Evolutionary conservation across 2,329 filamentous ascomycete genomes (phyloP).

Genomic region (Venturia oleaginea): DNA sequence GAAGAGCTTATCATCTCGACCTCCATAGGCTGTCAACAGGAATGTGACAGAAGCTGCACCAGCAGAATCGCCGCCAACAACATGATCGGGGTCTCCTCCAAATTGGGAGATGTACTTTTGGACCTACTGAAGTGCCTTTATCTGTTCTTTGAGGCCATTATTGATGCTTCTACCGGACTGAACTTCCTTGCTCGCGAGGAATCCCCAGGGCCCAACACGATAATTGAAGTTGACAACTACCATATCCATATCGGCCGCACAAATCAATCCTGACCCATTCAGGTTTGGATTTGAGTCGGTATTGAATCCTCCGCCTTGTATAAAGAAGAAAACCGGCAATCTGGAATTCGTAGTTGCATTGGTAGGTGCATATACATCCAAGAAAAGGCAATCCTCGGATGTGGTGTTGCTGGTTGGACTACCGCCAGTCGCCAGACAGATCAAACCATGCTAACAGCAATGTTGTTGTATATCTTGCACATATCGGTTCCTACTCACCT

Average conservation of each 20-base stretch:
- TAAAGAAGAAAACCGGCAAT: conserved; percentile 56
- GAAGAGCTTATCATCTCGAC: conserved; percentile 39
- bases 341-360: conserved; percentile 32
- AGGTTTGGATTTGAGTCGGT: background rate
- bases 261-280: conserved; percentile 2
- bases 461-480: background rate
- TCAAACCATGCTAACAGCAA: background rate
- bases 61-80: conserved; percentile 24
- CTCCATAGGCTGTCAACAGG: conserved; percentile 38
- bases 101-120: conserved; percentile 19
- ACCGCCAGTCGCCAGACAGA: conserved; percentile 15
- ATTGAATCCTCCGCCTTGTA: conserved; percentile 40
- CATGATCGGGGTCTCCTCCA: conserved; percentile 18
- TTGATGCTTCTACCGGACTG: background rate
- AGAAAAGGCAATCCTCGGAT: conserved; percentile 43
- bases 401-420: conserved; percentile 24
- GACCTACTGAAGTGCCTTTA: conserved; percentile 18
- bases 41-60: conserved; percentile 33
- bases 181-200: background rate
- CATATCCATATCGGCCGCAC: conserved; percentile 27
- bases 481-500: background rate
- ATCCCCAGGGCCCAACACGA: conserved; percentile 19
- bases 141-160: background rate
- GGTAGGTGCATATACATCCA: conserved; percentile 40
- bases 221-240: conserved; percentile 44